These are phyloP conservation scores for Phytophthora constricta DNA, from an alignment of 352 stramenopile species.

Conservation along the genomic window DNA sequence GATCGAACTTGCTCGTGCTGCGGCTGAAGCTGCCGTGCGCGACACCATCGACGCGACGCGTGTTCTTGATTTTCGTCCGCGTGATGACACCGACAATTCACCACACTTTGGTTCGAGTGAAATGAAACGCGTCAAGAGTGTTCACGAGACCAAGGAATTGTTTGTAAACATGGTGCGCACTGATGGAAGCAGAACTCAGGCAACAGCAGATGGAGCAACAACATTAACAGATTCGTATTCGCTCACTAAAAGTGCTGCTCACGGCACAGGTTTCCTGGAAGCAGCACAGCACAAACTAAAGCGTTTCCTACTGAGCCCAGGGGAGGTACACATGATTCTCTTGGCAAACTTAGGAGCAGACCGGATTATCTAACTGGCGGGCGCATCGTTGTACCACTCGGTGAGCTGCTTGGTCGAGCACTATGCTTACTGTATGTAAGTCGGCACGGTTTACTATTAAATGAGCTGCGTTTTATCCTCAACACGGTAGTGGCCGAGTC, in stretches of 20 bases:
- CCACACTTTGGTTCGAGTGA: constrained; percentile 6
- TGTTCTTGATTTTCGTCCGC: constrained; percentile 13
- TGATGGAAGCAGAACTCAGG: constrained; percentile 14
- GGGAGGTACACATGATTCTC: constrained; percentile 26
- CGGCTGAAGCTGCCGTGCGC: constrained; percentile 16
- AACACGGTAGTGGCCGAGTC: constrained; percentile 65
- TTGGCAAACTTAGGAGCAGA: constrained; percentile 15
- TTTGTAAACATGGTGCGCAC: constrained; percentile 45
- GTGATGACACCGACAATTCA: constrained; percentile 1
- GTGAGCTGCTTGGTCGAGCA: constrained; percentile 74
- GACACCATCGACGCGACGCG: constrained; percentile 11
- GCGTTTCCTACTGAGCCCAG: constrained; percentile 30
- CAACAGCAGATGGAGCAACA: constrained; percentile 8
- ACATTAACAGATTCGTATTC: constrained; percentile 17
- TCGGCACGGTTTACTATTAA: constrained; percentile 87
- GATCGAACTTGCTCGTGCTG: constrained; percentile 19
- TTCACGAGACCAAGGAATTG: constrained; percentile 64
- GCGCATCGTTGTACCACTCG: constrained; percentile 56
- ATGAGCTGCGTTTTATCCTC: constrained; percentile 86
- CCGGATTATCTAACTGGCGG: constrained; percentile 75
- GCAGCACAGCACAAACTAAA: constrained; percentile 20
- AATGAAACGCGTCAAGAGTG: constrained; percentile 43
- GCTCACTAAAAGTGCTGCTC: not conserved
- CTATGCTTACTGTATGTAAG: constrained; percentile 90
- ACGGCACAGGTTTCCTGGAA: constrained; percentile 11